phyloP scores from a whole-genome alignment of 441 rosid species.

The Populus hybrid region DNA sequence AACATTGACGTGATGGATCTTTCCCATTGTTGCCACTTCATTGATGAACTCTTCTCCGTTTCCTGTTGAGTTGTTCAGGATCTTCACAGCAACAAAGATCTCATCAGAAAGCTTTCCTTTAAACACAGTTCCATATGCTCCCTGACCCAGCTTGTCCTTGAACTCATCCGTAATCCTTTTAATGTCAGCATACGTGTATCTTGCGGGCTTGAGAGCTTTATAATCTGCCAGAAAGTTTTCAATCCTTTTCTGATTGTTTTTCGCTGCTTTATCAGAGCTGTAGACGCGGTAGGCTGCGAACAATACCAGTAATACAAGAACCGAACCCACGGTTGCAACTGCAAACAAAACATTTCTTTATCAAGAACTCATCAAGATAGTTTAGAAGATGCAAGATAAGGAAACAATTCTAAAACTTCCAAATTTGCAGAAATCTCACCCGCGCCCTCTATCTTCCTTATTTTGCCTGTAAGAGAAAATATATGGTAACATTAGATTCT shows the following conservation, averaged over 20 bases:
- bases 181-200: conserved; percentile 22
- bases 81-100: conserved; percentile 22
- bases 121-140: conserved; percentile 29
- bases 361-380: no score
- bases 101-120: conserved; percentile 27
- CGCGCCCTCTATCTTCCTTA: neutral
- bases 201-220: conserved; percentile 21
- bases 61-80: conserved; percentile 18
- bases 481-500: no score
- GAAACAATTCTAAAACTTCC: no score
- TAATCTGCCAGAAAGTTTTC: conserved; percentile 25
- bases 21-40: conserved; percentile 23
- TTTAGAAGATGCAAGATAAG: no score
- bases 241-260: conserved; percentile 12
- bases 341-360: no score
- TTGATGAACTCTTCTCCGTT: conserved; percentile 28
- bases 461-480: no score
- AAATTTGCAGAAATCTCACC: neutral
- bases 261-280: conserved; percentile 9
- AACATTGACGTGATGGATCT: conserved; percentile 24
- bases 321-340: no score
- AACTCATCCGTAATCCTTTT: conserved; percentile 25
- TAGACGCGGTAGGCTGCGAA: no score
- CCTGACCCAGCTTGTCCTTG: conserved; percentile 26
- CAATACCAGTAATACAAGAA: no score